These are phyloP conservation scores for Aspergillus mulundensis DNA, from an alignment of 495 filamentous ascomycete genomes.

Conservation along the genomic window DNA sequence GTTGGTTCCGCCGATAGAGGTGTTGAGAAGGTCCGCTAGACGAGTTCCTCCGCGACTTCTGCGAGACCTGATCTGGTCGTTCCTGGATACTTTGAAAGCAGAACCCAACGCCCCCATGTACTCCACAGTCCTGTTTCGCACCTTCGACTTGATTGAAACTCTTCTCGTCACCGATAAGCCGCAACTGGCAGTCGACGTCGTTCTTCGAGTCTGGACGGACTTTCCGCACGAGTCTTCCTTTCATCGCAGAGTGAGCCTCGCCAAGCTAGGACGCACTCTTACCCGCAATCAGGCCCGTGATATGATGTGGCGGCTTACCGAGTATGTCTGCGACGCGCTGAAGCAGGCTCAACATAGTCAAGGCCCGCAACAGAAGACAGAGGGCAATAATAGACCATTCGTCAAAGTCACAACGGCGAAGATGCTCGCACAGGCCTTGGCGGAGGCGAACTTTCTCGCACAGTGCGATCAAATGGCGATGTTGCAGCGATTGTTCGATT, in stretches of 20 bases:
- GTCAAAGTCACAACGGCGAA: background rate
- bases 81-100: background rate
- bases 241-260: background rate
- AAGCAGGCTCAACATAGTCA: too few species aligned
- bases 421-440: background rate
- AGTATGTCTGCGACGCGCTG: too few species aligned
- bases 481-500: too few species aligned
- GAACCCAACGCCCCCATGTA: background rate
- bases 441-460: background rate
- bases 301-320: too few species aligned
- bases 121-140: background rate
- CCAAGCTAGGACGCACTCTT: background rate
- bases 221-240: background rate
- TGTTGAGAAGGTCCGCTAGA: background rate
- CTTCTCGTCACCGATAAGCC: background rate
- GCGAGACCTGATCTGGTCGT: background rate
- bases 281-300: too few species aligned
- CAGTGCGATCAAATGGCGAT: background rate
- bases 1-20: background rate
- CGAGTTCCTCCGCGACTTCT: background rate
- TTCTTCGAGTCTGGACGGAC: background rate
- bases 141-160: background rate
- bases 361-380: background rate
- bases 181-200: background rate
- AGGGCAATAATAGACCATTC: background rate